phyloP scores from a whole-genome alignment of 139 green algal genomes.

The Micractinium sp. region DNA sequence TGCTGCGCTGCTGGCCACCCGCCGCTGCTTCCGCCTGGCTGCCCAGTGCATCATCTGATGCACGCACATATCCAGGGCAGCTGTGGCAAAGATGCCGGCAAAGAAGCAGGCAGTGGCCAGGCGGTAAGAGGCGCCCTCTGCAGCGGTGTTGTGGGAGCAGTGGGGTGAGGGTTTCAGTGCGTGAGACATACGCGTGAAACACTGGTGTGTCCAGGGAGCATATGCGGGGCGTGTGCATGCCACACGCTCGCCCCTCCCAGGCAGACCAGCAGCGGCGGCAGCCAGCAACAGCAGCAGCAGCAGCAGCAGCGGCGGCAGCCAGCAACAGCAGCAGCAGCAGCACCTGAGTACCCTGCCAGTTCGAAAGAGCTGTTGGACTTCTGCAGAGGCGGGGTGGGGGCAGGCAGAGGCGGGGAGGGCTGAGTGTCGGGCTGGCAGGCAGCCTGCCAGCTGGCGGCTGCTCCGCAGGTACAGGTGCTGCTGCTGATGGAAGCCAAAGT shows the following conservation, averaged over 20 bases:
- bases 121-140: conserved; percentile 57
- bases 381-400: too few species aligned
- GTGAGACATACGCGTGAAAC: neutral
- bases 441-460: too few species aligned
- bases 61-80: conserved; percentile 55
- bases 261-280: neutral
- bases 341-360: neutral
- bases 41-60: conserved; percentile 41
- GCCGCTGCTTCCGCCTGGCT: neutral
- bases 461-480: too few species aligned
- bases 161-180: neutral
- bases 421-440: too few species aligned
- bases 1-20: neutral
- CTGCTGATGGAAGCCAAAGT: too few species aligned
- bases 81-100: conserved; percentile 58
- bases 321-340: neutral
- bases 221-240: too few species aligned
- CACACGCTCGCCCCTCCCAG: too few species aligned
- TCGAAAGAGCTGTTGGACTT: neutral
- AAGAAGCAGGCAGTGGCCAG: conserved; percentile 73
- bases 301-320: neutral
- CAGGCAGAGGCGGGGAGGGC: too few species aligned
- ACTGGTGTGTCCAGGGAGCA: too few species aligned
- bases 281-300: neutral
- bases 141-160: too few species aligned